phyloP scores from a whole-genome alignment of 2,329 filamentous ascomycete genomes.

The Fusarium sp. region DNA sequence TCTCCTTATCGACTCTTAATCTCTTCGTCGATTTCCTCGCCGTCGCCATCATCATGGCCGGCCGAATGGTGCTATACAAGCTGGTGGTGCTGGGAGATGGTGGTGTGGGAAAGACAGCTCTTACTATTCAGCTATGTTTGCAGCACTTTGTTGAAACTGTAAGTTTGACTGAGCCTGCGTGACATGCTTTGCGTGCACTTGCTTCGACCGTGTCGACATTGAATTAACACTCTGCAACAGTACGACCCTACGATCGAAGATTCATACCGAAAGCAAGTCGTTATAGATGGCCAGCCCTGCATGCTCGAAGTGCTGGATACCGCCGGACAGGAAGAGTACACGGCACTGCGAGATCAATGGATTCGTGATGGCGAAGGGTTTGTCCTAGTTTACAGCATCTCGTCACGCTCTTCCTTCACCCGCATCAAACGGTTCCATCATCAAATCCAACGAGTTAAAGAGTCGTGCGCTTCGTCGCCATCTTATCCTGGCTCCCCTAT shows the following conservation, averaged over 20 bases:
- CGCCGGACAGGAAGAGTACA: slow-evolving; percentile 98
- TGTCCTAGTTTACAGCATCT: slow-evolving; percentile 98
- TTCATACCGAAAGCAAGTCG: slow-evolving; percentile 87
- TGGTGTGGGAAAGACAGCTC: slow-evolving; percentile 92
- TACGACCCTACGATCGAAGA: slow-evolving; percentile 91
- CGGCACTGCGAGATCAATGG: slow-evolving; percentile 96
- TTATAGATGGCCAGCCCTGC: slow-evolving; percentile 94
- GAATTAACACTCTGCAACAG: slow-evolving; percentile 55
- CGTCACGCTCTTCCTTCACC: slow-evolving; percentile 92
- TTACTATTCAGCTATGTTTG: slow-evolving; percentile 96
- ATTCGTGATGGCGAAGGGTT: slow-evolving; percentile 98
- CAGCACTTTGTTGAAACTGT: slow-evolving; percentile 98
- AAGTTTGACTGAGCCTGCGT: slow-evolving; percentile 51
- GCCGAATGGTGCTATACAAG: slow-evolving; percentile 96
- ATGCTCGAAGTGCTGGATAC: slow-evolving; percentile 99
- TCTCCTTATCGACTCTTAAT: slow-evolving; percentile 30
- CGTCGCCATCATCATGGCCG: slow-evolving; percentile 72
- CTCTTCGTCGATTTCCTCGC: slow-evolving; percentile 36
- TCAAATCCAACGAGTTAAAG: slow-evolving; percentile 97
- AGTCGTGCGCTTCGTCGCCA: slow-evolving; percentile 81
- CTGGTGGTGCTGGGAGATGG: slow-evolving; percentile 94
- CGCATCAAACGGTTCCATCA: slow-evolving; percentile 96
- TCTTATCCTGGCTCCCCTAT: slow-evolving; percentile 82
- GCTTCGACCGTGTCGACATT: neutral
- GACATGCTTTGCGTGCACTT: slow-evolving; percentile 3